Percentiles rank a stretch among this genome's conserved stretches.
These are phyloP conservation scores for Mycena polygramma DNA, from an alignment of 768 basidiomycete species.

Conservation along the genomic window DNA sequence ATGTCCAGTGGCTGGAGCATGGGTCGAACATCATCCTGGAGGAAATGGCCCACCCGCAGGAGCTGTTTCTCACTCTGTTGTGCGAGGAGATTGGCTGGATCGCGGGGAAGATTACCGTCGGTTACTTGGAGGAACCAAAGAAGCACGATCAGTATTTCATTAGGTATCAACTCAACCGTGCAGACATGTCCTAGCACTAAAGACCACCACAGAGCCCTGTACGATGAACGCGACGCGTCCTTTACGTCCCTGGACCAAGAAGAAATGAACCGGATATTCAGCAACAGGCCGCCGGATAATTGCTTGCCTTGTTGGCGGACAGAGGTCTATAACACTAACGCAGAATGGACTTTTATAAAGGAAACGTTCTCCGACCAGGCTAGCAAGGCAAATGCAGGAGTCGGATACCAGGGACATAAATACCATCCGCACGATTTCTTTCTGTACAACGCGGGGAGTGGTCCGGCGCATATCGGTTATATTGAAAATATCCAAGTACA, in stretches of 20 bases:
- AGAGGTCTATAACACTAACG: conserved; percentile 48
- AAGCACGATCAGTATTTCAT: conserved; percentile 41
- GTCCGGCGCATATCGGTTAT: conserved; percentile 71
- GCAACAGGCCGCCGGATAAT: conserved; percentile 59
- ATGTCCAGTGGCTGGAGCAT: conserved; percentile 85
- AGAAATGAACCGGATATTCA: conserved; percentile 41
- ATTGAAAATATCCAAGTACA: conserved; percentile 52
- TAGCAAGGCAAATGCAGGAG: conserved; percentile 48
- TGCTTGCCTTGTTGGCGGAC: conserved; percentile 63
- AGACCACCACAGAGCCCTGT: conserved; percentile 57
- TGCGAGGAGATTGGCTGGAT: conserved; percentile 64
- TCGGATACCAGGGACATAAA: conserved; percentile 58
- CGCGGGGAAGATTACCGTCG: conserved; percentile 63
- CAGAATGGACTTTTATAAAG: conserved; percentile 42
- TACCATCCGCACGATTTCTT: conserved; percentile 78
- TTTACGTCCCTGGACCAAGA: conserved; percentile 58
- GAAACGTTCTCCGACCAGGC: conserved; percentile 40
- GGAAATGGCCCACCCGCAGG: conserved; percentile 72
- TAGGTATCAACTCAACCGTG: conserved; percentile 19
- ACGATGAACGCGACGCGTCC: conserved; percentile 59
- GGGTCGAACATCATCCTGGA: conserved; percentile 70
- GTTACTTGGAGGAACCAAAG: conserved; percentile 42
- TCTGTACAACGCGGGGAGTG: conserved; percentile 58
- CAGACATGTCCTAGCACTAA: neutral
- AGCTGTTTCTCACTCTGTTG: conserved; percentile 71